Conservation (phyloP, 805 yeast genomes). For the Peterozyma toletana region DNA sequence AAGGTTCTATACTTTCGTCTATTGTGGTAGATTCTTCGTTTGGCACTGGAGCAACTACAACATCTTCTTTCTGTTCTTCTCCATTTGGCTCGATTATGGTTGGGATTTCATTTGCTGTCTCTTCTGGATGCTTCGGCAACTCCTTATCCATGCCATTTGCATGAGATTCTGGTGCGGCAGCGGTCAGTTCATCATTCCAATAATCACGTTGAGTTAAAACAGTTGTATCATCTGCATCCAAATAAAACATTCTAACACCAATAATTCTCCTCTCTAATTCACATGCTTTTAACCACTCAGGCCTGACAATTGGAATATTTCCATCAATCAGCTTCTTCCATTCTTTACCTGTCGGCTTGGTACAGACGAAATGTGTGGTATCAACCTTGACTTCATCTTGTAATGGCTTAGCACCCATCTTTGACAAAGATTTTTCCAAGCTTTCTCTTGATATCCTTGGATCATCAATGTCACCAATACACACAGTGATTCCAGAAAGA, state of each 20-base stretch:
- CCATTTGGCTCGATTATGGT: slow-evolving; percentile 1
- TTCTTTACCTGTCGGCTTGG: slow-evolving; percentile 56
- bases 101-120: too few relatives aligned
- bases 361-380: slow-evolving; percentile 89
- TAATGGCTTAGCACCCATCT: slow-evolving; percentile 80
- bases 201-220: slow-evolving; percentile 40
- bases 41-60: slow-evolving; percentile 4
- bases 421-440: slow-evolving; percentile 50
- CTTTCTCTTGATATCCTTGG: slow-evolving; percentile 42
- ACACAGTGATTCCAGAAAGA: slow-evolving; percentile 83
- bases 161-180: slow-evolving; percentile 5
- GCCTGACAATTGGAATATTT: slow-evolving; percentile 90
- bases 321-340: slow-evolving; percentile 72
- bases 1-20: slow-evolving; percentile 8
- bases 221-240: slow-evolving; percentile 42
- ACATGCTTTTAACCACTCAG: slow-evolving; percentile 96
- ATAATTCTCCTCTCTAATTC: slow-evolving; percentile 82
- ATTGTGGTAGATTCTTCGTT: slow-evolving; percentile 9
- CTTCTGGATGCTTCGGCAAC: not conserved
- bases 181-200: slow-evolving; percentile 12
- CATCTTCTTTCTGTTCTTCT: slow-evolving; percentile 2
- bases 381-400: slow-evolving; percentile 74
- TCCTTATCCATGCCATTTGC: slow-evolving; percentile 8
- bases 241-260: slow-evolving; percentile 83
- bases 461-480: slow-evolving; percentile 76